phyloP scores from a whole-genome alignment of 176 grass and related monocot species.

The Eragrostis curvula region DNA sequence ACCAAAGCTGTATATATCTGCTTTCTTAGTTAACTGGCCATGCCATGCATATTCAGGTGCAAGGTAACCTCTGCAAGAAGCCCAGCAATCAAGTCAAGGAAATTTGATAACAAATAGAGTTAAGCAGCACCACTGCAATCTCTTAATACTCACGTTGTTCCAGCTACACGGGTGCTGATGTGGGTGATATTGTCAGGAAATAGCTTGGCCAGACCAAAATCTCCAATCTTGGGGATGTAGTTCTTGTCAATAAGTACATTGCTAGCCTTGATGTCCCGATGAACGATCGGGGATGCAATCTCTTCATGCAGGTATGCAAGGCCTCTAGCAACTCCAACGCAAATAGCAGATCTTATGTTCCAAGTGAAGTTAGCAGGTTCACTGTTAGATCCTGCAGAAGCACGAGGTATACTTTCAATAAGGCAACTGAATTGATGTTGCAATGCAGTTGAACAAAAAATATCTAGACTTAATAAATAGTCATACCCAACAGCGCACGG shows the following conservation, averaged over 20 bases:
- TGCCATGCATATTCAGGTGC: slow-evolving; percentile 98
- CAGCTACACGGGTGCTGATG: slow-evolving; percentile 91
- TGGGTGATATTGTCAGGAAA: slow-evolving; percentile 98
- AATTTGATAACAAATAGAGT: not conserved
- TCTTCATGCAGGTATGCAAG: slow-evolving; percentile 87
- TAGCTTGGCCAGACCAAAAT: slow-evolving; percentile 93
- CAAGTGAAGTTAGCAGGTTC: slow-evolving; percentile 74
- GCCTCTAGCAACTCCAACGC: slow-evolving; percentile 69
- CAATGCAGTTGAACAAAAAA: not conserved
- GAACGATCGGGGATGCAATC: slow-evolving; percentile 73
- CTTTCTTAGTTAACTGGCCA: slow-evolving; percentile 93
- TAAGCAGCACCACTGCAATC: not conserved
- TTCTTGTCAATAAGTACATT: slow-evolving; percentile 80
- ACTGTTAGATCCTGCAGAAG: slow-evolving; percentile 65
- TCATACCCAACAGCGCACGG: slow-evolving; percentile 76
- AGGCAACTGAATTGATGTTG: not conserved
- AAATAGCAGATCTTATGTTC: slow-evolving; percentile 78
- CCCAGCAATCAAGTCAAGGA: not conserved
- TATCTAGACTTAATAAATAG: not conserved
- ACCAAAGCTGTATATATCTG: slow-evolving; percentile 90
- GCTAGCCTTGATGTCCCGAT: slow-evolving; percentile 98
- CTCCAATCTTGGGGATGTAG: slow-evolving; percentile 86
- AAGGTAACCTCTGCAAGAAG: slow-evolving; percentile 83
- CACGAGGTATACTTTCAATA: slow-evolving; percentile 23
- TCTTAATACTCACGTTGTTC: slow-evolving; percentile 78